Evolutionary conservation across 495 filamentous ascomycete species (phyloP).

Genomic region (Rhizodiscina lignyota): DNA sequence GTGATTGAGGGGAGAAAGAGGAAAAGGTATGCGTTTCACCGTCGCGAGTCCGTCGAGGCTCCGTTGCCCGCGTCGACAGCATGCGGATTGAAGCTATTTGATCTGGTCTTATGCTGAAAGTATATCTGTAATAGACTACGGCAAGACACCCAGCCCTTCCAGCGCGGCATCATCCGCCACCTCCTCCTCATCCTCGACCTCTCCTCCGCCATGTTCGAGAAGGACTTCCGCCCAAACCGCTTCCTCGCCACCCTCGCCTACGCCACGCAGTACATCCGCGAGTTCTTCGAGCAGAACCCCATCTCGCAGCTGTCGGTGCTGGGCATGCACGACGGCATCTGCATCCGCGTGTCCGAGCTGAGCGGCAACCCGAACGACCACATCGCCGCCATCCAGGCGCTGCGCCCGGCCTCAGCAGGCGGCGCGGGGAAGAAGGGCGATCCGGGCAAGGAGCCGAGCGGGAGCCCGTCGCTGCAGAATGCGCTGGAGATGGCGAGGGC

Average conservation of each 20-base stretch:
- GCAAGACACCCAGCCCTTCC: slow-evolving; percentile 83
- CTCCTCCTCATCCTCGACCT: slow-evolving; percentile 85
- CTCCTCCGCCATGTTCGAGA: slow-evolving; percentile 84
- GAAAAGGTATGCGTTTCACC: slow-evolving; percentile 40
- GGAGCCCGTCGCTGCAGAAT: slow-evolving; percentile 84
- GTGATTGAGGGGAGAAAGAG: slow-evolving; percentile 55
- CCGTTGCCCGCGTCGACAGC: no score
- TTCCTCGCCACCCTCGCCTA: slow-evolving; percentile 71
- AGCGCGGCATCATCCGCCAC: slow-evolving; percentile 93
- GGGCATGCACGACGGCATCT: slow-evolving; percentile 79
- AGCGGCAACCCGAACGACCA: slow-evolving; percentile 83
- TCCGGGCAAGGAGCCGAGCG: slow-evolving; percentile 80
- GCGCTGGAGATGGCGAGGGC: slow-evolving; percentile 87
- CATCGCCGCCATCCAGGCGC: slow-evolving; percentile 52
- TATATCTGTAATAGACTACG: slow-evolving; percentile 56
- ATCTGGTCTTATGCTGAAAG: no score
- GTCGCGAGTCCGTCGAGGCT: no score
- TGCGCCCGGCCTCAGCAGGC: no score
- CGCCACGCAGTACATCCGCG: slow-evolving; percentile 72
- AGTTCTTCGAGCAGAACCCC: slow-evolving; percentile 98
- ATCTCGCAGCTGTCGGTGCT: slow-evolving; percentile 87
- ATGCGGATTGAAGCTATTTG: no score
- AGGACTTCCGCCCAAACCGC: slow-evolving; percentile 77
- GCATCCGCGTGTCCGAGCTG: slow-evolving; percentile 71
- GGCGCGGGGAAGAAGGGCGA: no score